phyloP scores from a whole-genome alignment of 805 yeast genomes.

The Saturnispora serradocipensis region DNA sequence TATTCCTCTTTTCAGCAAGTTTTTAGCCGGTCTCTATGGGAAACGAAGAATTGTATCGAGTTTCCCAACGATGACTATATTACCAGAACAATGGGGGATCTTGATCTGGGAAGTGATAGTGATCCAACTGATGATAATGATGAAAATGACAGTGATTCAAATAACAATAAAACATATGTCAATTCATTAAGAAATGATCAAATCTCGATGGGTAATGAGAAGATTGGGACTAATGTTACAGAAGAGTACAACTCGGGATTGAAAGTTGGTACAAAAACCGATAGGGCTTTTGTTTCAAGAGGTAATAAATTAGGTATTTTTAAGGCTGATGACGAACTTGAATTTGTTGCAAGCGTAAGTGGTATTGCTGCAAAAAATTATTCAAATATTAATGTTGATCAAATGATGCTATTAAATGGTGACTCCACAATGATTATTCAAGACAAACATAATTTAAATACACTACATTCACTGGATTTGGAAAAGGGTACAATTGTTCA shows the following conservation, averaged over 20 bases:
- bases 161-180: slow-evolving; percentile 7
- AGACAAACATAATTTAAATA: slow-evolving; percentile 35
- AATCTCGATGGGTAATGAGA: neutral
- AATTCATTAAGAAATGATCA: neutral
- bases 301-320: slow-evolving; percentile 78
- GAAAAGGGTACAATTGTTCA: slow-evolving; percentile 77
- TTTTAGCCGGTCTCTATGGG: slow-evolving; percentile 52
- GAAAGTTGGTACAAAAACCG: slow-evolving; percentile 60
- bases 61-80: slow-evolving; percentile 50
- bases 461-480: slow-evolving; percentile 66
- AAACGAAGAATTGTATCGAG: slow-evolving; percentile 39
- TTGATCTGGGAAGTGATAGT: slow-evolving; percentile 19
- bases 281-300: slow-evolving; percentile 70
- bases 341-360: slow-evolving; percentile 60
- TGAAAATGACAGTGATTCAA: slow-evolving; percentile 30
- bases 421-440: slow-evolving; percentile 65
- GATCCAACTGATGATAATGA: slow-evolving; percentile 20
- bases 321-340: slow-evolving; percentile 47
- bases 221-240: neutral
- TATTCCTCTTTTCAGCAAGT: slow-evolving; percentile 44
- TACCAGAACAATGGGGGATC: slow-evolving; percentile 37
- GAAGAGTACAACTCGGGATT: slow-evolving; percentile 45
- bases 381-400: slow-evolving; percentile 39
- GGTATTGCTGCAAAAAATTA: slow-evolving; percentile 47
- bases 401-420: slow-evolving; percentile 68